Evolutionary conservation across 495 filamentous ascomycete species (phyloP).

Genomic region (Aeminium ludgeri): DNA sequence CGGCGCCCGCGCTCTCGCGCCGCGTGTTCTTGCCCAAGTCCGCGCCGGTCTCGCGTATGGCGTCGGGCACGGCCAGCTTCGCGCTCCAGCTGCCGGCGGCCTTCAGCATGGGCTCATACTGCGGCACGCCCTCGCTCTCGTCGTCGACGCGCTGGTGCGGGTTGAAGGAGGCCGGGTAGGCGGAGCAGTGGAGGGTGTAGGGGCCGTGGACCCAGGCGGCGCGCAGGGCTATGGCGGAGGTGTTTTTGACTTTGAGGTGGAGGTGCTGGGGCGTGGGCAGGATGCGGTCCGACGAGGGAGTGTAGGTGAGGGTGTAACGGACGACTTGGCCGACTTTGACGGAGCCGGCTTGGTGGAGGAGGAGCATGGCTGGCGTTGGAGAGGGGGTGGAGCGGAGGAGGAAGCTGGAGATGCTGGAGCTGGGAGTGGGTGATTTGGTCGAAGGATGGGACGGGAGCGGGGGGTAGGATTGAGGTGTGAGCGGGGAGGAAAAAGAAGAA

Average conservation of each 20-base stretch:
- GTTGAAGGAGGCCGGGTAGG: conserved; percentile 63
- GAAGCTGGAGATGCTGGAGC: no score
- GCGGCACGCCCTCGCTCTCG: conserved; percentile 47
- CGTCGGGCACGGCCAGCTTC: conserved; percentile 55
- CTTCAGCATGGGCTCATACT: conserved; percentile 93
- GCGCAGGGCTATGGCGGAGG: conserved; percentile 73
- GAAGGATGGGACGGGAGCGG: no score
- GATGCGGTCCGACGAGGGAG: conserved; percentile 71
- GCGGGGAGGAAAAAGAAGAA: no score
- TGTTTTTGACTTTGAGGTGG: conserved; percentile 76
- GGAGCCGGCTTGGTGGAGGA: conserved; percentile 73
- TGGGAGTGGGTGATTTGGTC: no score
- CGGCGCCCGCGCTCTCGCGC: neutral
- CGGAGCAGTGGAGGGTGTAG: conserved; percentile 73
- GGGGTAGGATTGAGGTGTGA: no score
- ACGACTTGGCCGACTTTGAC: conserved; percentile 88
- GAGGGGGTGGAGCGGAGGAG: no score
- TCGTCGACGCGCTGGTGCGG: conserved; percentile 56
- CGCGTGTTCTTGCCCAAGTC: conserved; percentile 10
- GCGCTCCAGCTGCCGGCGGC: conserved; percentile 75
- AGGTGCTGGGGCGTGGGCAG: conserved; percentile 64
- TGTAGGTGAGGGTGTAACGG: conserved; percentile 87
- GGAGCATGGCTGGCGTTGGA: no score
- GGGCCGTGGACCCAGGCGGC: conserved; percentile 93
- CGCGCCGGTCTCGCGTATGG: conserved; percentile 37